Base-by-base conservation (phyloP, 2,329 filamentous ascomycete genomes). In the Passalora sequoiae region DNA sequence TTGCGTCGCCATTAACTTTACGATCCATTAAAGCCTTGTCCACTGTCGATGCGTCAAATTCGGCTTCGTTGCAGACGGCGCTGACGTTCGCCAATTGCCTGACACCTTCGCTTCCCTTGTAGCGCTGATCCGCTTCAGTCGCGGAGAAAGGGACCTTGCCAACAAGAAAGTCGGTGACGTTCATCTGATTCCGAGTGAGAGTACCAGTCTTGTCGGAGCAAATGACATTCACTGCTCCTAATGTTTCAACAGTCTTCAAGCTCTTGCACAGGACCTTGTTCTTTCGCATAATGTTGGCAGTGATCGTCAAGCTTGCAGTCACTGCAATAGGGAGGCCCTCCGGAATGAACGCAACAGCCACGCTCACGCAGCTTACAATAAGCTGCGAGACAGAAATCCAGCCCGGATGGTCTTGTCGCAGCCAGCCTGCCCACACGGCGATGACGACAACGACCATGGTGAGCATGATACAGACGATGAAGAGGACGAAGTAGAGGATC, bases 191-290 rank as follows among this genome's bases (percentile, higher is more conserved):
- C 6, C 51, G 47, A 4, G 81, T 85, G 43, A 85, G 66, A 0
- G 81, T 85, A 3, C 84, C 84, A 0, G 84, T 88, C 68, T 88
- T 88, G 61, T 88, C 84, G 0, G 82, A 86, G 60, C 84, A 86
- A 29, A 89, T 81, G 6, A 86, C 77, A 0, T 81, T 84, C 1
- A 87, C 83, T 0, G 80, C 74, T 1, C 84, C 84, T 0, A 88
- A 72, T 0, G 84, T 88, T 64, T 88, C 84, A 0, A 87, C 83
- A 0, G 84, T 88, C 66, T 86, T 86, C 35, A 89, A 71, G 0
- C 81, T 86, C 66, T 89, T 89, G 77, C 84, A 88, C 6, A 89
- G 73, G 31, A 89, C 80, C 59, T 84, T 83, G 62, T 88, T 82
- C 66, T 83, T 81, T 50, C 74, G 74, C 85, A 89, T 88, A 54